A percentile compares a stretch with the other conserved stretches of the same genome.
Conservation (phyloP, 441 rosid species). For the Gossypium davidsonii region DNA sequence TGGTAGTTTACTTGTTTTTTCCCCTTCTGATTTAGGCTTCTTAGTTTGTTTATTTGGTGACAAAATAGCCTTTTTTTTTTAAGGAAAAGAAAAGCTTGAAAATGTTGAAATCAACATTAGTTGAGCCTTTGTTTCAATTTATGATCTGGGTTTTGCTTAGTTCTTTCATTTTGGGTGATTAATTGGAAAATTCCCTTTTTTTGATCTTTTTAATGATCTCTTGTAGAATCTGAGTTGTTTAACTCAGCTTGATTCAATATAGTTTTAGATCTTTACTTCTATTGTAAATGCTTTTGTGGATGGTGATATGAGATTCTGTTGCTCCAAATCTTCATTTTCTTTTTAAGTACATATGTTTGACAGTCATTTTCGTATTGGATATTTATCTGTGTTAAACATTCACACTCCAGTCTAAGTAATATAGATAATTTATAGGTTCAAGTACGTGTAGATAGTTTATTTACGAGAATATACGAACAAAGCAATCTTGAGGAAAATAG, state of each 20-base stretch:
- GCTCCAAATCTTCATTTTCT: background rate
- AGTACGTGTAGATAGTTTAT: background rate
- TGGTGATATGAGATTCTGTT: background rate
- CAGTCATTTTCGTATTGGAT: background rate
- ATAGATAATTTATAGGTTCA: background rate
- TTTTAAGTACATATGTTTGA: background rate
- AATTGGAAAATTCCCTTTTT: background rate
- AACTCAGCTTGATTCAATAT: background rate
- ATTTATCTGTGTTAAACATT: background rate
- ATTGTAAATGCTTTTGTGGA: background rate
- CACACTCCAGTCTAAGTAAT: background rate
- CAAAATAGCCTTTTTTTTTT: background rate
- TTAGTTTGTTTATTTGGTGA: background rate
- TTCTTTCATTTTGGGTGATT: conserved; percentile 4
- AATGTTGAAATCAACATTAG: conserved; percentile 13
- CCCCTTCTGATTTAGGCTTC: background rate
- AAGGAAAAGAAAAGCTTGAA: background rate
- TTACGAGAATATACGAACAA: background rate
- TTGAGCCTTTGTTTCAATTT: background rate
- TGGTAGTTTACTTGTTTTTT: too few relatives aligned
- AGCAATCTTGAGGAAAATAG: too few relatives aligned
- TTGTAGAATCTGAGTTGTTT: background rate
- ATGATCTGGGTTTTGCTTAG: conserved; percentile 12
- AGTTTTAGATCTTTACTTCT: background rate
- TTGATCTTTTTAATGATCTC: background rate